Percentiles rank a stretch among this genome's conserved stretches.
phyloP scores from a whole-genome alignment of 2,329 filamentous ascomycete genomes.

The Phoma sp. region DNA sequence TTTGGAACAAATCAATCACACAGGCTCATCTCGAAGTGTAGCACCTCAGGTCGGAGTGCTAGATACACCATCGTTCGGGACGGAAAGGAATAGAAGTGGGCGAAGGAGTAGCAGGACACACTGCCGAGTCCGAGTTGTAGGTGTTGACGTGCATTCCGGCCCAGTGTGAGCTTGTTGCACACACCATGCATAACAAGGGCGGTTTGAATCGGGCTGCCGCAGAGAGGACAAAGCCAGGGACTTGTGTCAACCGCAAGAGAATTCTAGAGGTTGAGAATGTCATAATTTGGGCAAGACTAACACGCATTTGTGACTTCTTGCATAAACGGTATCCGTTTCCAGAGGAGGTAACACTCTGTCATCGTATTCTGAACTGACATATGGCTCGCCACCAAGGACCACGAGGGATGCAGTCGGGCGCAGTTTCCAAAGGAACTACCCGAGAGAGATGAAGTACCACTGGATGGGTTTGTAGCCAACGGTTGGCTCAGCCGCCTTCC shows the following conservation, averaged over 20 bases:
- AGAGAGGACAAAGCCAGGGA: neutral
- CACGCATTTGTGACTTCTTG: neutral
- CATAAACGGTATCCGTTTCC: neutral
- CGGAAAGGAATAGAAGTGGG: neutral
- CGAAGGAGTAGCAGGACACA: neutral
- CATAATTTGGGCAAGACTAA: neutral
- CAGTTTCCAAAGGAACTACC: neutral
- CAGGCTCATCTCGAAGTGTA: neutral
- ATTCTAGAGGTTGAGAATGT: neutral
- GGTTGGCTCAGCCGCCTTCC: neutral
- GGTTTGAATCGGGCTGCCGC: conserved; percentile 2
- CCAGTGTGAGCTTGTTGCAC: conserved; percentile 1
- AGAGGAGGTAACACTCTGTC: neutral
- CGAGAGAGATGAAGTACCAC: neutral
- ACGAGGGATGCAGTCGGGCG: too few species aligned
- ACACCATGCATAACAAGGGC: neutral
- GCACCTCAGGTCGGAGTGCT: neutral
- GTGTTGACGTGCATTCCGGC: neutral
- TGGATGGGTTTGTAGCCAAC: neutral
- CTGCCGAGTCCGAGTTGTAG: neutral
- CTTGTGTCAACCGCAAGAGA: neutral
- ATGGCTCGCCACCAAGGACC: neutral
- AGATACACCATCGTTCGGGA: neutral
- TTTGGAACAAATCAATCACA: neutral
- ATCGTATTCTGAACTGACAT: neutral